A percentile compares a stretch with the other conserved stretches of the same genome.
phyloP scores from a whole-genome alignment of 352 stramenopile species.

The Phytopythium helicoides region DNA sequence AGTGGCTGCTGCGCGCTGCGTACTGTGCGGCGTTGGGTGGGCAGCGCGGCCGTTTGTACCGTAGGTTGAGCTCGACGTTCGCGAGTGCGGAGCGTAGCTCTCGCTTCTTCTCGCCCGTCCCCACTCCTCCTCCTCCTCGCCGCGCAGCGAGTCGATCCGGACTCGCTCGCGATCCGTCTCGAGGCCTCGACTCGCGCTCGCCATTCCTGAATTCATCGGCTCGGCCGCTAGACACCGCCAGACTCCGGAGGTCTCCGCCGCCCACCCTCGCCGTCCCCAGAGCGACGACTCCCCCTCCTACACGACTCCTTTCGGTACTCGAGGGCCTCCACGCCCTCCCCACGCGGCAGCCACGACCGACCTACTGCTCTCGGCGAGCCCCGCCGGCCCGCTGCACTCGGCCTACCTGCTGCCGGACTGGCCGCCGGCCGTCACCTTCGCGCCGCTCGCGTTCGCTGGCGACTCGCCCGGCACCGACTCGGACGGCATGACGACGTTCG shows the following conservation, averaged over 20 bases:
- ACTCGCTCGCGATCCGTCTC: background rate
- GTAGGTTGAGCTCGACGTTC: no score
- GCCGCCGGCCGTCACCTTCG: background rate
- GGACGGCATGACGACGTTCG: constrained; percentile 2
- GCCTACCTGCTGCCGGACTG: background rate
- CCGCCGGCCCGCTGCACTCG: constrained; percentile 3
- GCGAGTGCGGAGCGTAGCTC: no score
- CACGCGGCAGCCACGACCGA: constrained; percentile 1
- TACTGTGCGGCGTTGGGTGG: no score
- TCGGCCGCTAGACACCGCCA: background rate
- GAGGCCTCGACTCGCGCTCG: background rate
- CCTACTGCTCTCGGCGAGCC: background rate
- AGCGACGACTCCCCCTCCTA: background rate
- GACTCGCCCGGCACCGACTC: constrained; percentile 4
- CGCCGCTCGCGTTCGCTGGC: background rate
- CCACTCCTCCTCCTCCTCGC: background rate
- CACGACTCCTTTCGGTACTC: constrained; percentile 2
- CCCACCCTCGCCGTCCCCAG: background rate
- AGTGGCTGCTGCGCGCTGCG: no score
- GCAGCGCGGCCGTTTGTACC: no score
- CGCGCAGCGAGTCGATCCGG: background rate
- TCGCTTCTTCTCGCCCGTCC: background rate
- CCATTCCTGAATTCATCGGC: constrained; percentile 4
- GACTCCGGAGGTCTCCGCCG: no score
- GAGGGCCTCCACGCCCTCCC: background rate